Base-by-base conservation (phyloP, 2,329 filamentous ascomycete genomes). In the Microsporum audouinii region DNA sequence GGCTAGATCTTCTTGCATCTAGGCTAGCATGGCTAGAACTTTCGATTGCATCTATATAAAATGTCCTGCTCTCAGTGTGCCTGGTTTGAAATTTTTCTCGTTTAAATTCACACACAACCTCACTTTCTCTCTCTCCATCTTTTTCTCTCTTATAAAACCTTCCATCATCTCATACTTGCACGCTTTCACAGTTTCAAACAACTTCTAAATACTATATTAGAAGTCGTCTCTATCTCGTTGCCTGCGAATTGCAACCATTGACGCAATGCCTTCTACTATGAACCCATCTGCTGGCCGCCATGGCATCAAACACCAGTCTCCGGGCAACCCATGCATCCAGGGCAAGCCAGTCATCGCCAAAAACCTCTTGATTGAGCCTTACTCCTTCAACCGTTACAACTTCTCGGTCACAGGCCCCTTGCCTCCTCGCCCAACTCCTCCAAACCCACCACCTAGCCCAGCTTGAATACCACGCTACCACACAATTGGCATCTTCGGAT, bases 391-490 rank as follows among this genome's bases (percentile, higher is more conserved):
- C 4, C 49, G 12, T 6, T 6, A 2, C 31, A 36, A 59, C 57
- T 36, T 58, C 34, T 66, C 62, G 23, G 57, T 65, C 33, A 51
- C 63, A 17, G 61, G 63, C 12, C 69, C 70, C 31, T 67, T 69
- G 38, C 71, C 70, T 36, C 70, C 70, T 5, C 64, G 69, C 14
- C 73, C 73, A 45, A 71, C 69, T 27, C 73, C 73, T 56, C 71
- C 72, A 17, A 74, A 75, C 61, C 73, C 73, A 27, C 73, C 73
- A 43, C 73, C 73, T 49, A 75, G 73, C 61, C 73, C 73, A 49
- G 73, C 68, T 38, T 73, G 59, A 66, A 31, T 12, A 5, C 36
- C 45, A 31, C 23, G 7, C 17, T 14, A 3, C 51, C n/a, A 10
- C 10, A 10, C 7, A 27, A 41, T 39, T 17, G 2, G 27, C 45